Percentiles rank a stretch among this genome's conserved stretches.
Evolutionary conservation across 2,329 filamentous ascomycete species (phyloP).

Genomic region (Thelonectria blattea): DNA sequence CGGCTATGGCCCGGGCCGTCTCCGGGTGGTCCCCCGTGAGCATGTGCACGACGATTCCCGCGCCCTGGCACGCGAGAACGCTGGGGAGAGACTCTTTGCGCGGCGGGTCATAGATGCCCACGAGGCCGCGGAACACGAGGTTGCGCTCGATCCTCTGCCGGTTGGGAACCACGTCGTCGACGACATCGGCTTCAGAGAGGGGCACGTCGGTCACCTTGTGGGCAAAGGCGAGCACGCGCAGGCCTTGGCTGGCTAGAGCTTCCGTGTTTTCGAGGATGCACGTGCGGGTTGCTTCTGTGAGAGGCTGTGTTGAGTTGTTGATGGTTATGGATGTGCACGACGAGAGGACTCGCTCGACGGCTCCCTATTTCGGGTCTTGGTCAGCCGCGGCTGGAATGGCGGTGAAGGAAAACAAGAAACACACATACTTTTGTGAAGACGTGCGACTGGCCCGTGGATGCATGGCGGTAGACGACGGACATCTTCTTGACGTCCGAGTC

Average conservation of each 20-base stretch:
- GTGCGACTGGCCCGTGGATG: constrained; percentile 46
- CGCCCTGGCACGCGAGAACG: constrained; percentile 61
- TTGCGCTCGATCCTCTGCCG: constrained; percentile 53
- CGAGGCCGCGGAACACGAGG: constrained; percentile 67
- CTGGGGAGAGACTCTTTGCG: constrained; percentile 64
- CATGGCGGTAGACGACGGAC: constrained; percentile 69
- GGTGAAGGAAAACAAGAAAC: background rate
- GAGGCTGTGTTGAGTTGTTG: constrained; percentile 44
- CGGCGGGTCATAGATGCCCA: constrained; percentile 72
- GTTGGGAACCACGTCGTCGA: constrained; percentile 23
- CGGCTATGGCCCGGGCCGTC: constrained; percentile 66
- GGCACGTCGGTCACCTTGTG: constrained; percentile 32
- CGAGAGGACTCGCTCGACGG: constrained; percentile 70
- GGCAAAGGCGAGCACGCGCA: constrained; percentile 70
- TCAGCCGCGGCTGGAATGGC: background rate
- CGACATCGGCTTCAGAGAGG: constrained; percentile 40
- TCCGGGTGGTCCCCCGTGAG: constrained; percentile 68
- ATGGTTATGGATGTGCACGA: constrained; percentile 59
- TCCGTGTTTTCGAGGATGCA: constrained; percentile 71
- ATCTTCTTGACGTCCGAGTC: constrained; percentile 78
- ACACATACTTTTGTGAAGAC: constrained; percentile 61
- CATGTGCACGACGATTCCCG: constrained; percentile 68
- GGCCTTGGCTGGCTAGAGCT: constrained; percentile 64
- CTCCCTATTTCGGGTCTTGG: constrained; percentile 51
- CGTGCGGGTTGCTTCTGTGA: constrained; percentile 48